Evolutionary conservation across 495 filamentous ascomycete genomes (phyloP).

Genomic region (Glarea lozoyensis): DNA sequence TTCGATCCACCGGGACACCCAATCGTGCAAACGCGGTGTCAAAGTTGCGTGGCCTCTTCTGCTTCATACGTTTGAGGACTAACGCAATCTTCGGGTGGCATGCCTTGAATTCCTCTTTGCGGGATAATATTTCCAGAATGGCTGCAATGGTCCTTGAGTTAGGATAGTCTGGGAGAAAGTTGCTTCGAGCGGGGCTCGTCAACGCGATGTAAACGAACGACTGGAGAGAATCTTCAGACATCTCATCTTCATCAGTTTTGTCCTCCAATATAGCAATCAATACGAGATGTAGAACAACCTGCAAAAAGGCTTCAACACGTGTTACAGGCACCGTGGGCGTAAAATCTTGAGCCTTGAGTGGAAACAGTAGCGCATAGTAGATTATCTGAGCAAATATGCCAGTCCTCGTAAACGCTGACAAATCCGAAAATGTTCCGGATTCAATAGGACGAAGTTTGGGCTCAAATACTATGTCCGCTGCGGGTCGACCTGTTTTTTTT

Average conservation of each 20-base stretch:
- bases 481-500: constrained; percentile 74
- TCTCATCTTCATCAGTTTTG: constrained; percentile 46
- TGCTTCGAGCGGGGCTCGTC: constrained; percentile 47
- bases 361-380: constrained; percentile 77
- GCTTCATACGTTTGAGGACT: constrained; percentile 78
- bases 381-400: constrained; percentile 85
- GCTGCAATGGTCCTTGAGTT: constrained; percentile 60
- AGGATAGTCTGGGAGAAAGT: constrained; percentile 37
- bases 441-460: constrained; percentile 73
- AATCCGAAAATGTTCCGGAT: constrained; percentile 63
- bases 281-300: constrained; percentile 80
- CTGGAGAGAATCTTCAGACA: constrained; percentile 31
- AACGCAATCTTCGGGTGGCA: constrained; percentile 79
- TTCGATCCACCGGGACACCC: constrained; percentile 41
- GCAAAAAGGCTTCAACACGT: constrained; percentile 81
- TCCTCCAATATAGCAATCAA: constrained; percentile 82
- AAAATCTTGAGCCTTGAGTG: constrained; percentile 50
- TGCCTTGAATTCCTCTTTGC: constrained; percentile 62
- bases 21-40: constrained; percentile 45
- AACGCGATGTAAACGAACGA: constrained; percentile 69
- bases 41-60: constrained; percentile 65
- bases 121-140: constrained; percentile 63
- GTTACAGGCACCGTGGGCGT: constrained; percentile 69
- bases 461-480: constrained; percentile 86
- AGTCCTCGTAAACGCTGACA: constrained; percentile 70